These are phyloP conservation scores for Pichia sp. DNA, from an alignment of 1,139 yeast genomes.

Conservation along the genomic window DNA sequence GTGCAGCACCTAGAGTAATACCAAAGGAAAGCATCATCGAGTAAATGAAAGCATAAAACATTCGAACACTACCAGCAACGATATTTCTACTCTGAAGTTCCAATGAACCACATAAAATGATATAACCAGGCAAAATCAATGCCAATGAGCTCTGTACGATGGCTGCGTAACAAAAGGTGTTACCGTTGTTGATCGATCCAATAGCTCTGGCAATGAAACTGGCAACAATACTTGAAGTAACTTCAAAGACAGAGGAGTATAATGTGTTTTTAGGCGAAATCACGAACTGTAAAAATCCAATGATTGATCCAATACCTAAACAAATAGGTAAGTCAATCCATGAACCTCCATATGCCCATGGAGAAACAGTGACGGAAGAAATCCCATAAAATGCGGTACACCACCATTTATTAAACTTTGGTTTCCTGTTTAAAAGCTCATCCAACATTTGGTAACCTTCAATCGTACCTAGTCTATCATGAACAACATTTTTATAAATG, in stretches of 20 bases:
- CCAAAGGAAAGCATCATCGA: constrained; percentile 90
- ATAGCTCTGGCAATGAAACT: constrained; percentile 82
- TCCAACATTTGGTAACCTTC: constrained; percentile 72
- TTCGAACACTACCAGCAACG: constrained; percentile 90
- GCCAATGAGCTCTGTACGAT: constrained; percentile 88
- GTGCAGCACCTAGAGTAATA: constrained; percentile 83
- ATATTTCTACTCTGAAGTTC: constrained; percentile 84
- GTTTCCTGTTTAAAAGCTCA: constrained; percentile 50
- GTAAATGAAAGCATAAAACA: constrained; percentile 93
- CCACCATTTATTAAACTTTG: constrained; percentile 64
- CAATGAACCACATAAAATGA: constrained; percentile 81
- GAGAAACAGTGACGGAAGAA: constrained; percentile 74
- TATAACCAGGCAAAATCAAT: constrained; percentile 86
- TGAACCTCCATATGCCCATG: constrained; percentile 85
- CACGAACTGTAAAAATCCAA: constrained; percentile 73
- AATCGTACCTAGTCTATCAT: constrained; percentile 78
- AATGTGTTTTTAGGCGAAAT: constrained; percentile 79
- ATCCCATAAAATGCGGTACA: constrained; percentile 76
- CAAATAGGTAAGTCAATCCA: constrained; percentile 86
- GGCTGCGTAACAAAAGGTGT: constrained; percentile 78
- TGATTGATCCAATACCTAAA: constrained; percentile 71
- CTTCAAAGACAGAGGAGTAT: constrained; percentile 87
- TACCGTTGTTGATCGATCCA: constrained; percentile 63
- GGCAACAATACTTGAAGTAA: constrained; percentile 79
- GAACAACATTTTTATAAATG: constrained; percentile 81